Base-by-base conservation (phyloP, 1,284 basidiomycete species). In the Cryptococcus depauperatus region DNA sequence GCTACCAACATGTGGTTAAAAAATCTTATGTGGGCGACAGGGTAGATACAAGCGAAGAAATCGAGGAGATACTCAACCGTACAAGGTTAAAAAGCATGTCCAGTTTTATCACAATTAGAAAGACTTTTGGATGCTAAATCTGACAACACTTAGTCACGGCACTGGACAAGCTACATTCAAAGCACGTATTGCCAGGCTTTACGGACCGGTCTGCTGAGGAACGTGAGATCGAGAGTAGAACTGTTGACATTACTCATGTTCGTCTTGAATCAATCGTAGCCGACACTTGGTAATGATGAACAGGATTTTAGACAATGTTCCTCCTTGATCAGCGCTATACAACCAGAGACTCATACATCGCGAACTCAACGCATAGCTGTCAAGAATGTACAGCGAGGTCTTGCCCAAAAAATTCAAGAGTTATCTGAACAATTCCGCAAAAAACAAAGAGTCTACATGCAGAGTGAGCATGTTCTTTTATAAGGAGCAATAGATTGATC, bases 381-480 rank as follows among this genome's bases (percentile, higher is more conserved):
- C 34, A 84, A 88, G 72, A 99, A 99, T 64, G 89, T 96, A n/a
- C 93, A 98, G 69, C 82, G 91, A 26, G 92, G 84, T 10, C 79
- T 98, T 30, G 95, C 95, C 18, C 89, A 87, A 21, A 86, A 90
- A 64, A 82, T 97, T 9, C 95, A 98, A 74, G 87, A 91, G 57
- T 75, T 92, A 40, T 92, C 87, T 59, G 85, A 83, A 18, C 75
- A 82, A n/a, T 98, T 99, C 66, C 79, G 95, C 50, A 96, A 93
- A 76, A 96, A 95, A 74, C 95, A 99, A 72, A 81, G 87, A 46
- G 83, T 92, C 26, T 98, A 98, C 71, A 85, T 99, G 81, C 85
- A 93, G 71, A 89, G 92, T 93, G 63, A 73, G 92, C 79, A 46
- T 41, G 4, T 48, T 41, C 16, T 19, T 2, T 34, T 8, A 30